phyloP scores from a whole-genome alignment of 805 yeast species.

The Saturnispora sanitii region DNA sequence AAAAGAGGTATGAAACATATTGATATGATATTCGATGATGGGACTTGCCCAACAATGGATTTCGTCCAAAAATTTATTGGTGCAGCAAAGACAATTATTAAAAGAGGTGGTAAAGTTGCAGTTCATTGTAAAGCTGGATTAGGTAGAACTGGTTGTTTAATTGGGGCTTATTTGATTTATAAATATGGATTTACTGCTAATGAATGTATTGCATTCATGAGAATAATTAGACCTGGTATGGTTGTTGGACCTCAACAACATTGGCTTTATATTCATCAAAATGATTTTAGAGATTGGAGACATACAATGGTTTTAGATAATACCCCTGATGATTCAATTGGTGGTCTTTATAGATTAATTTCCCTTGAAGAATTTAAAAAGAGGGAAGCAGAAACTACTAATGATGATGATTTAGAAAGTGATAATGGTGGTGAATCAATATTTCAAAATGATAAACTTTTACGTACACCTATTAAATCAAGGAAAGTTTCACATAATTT shows the following conservation, averaged over 20 bases:
- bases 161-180: constrained; percentile 93
- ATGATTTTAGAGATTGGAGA: constrained; percentile 94
- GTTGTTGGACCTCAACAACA: constrained; percentile 99
- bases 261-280: constrained; percentile 93
- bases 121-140: constrained; percentile 99
- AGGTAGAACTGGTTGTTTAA: constrained; percentile 95
- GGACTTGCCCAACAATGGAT: constrained; percentile 93
- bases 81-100: constrained; percentile 83
- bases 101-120: constrained; percentile 85
- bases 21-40: constrained; percentile 96
- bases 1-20: constrained; percentile 77
- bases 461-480: constrained; percentile 68
- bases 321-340: constrained; percentile 54
- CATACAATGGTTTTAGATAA: constrained; percentile 77
- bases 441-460: constrained; percentile 26
- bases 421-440: constrained; percentile 19
- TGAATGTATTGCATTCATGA: constrained; percentile 93
- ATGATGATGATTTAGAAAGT: constrained; percentile 13
- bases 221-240: constrained; percentile 97
- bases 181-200: constrained; percentile 95
- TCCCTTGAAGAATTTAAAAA: constrained; percentile 51
- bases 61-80: constrained; percentile 89
- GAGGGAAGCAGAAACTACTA: constrained; percentile 28
- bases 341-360: constrained; percentile 56
- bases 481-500: constrained; percentile 59